Evolutionary conservation across 2,329 filamentous ascomycete genomes (phyloP), one percentile per base, ranked within the genome.

Genomic region (Colletotrichum cuscutae): DNA sequence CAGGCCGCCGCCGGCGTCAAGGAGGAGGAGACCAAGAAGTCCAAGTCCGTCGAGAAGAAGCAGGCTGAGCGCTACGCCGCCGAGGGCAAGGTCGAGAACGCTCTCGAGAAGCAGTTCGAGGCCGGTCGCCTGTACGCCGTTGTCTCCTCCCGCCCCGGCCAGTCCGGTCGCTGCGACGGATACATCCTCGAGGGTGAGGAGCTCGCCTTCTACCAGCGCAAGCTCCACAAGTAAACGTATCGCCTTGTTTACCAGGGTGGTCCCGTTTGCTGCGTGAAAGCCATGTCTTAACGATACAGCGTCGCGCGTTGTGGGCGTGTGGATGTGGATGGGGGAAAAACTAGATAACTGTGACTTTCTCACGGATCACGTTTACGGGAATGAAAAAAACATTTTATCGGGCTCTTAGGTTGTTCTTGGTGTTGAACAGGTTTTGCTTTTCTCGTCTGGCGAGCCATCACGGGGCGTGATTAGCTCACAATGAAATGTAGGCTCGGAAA

Each of bases 101-200:
- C 94, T 78, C 86, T 99, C 78, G 97, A 99, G 94, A 95, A 94
- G 89, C 97, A 99, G 90, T 99, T 99, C 89, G 97, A 98, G 93
- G 96, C 97, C 80, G 95, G 96, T 91, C 96, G 97, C 88, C 89
- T 99, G 80, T 98, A 93, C 88, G 97, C 97, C 81, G 94, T 98
- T 80, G 89, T 99, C 82, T 91, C 96, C 81, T 97, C 93, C 86
- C 92, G 97, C 83, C 97, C 97, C 79, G 97, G 97, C 81, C 97
- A 99, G 93, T 97, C 94, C 85, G 97, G 97, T 82, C 95, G 97
- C 88, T 92, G 91, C 82, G 97, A 99, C 86, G 97, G 97, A 79
- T 99, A 99, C 90, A 93, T 99, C 86, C 91, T 99, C 79, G 97
- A 99, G 93, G 97, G 97, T 82, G 97, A 99, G 87, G 97, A 99